Percentiles rank a stretch among this genome's conserved stretches.
Conservation (phyloP, 495 filamentous ascomycete species). For the Hapsidospora chrysogenum region DNA sequence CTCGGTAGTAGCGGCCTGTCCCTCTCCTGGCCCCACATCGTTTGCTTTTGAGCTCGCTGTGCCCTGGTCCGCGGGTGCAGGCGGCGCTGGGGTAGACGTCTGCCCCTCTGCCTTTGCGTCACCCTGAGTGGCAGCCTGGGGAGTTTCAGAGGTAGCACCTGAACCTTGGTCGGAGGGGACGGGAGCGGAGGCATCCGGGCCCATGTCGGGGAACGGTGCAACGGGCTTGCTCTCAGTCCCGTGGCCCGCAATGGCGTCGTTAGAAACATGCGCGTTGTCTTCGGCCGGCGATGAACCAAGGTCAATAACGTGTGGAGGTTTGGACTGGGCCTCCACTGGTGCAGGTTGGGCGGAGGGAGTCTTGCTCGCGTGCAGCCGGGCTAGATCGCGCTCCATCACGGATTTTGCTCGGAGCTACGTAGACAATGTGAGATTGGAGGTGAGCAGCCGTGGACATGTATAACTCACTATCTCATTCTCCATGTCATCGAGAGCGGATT, state of each 20-base stretch:
- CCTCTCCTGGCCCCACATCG: no score
- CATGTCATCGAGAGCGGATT: conserved; percentile 31
- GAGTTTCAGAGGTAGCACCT: no score
- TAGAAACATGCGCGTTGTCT: no score
- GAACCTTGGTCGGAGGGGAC: no score
- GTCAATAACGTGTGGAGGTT: conserved; percentile 17
- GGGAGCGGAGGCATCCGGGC: conserved; percentile 14
- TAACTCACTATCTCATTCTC: conserved; percentile 33
- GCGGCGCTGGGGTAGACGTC: no score
- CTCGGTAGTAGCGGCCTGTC: no score
- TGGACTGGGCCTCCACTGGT: not conserved
- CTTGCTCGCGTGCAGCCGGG: conserved; percentile 10
- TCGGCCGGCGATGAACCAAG: conserved; percentile 9
- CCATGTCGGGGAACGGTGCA: conserved; percentile 32
- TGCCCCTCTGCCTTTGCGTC: no score
- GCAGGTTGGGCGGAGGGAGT: conserved; percentile 9
- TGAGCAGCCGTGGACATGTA: not conserved
- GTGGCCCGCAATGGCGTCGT: no score
- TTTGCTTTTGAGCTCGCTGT: no score
- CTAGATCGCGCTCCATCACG: conserved; percentile 23
- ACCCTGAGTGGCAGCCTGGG: no score
- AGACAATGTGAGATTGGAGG: not conserved
- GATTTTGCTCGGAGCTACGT: conserved; percentile 26
- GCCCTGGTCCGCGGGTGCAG: no score
- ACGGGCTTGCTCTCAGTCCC: conserved; percentile 16